A percentile compares a stretch with the other conserved stretches of the same genome.
Conservation (phyloP, 1,284 basidiomycete genomes). For the Tylopilus sp. region DNA sequence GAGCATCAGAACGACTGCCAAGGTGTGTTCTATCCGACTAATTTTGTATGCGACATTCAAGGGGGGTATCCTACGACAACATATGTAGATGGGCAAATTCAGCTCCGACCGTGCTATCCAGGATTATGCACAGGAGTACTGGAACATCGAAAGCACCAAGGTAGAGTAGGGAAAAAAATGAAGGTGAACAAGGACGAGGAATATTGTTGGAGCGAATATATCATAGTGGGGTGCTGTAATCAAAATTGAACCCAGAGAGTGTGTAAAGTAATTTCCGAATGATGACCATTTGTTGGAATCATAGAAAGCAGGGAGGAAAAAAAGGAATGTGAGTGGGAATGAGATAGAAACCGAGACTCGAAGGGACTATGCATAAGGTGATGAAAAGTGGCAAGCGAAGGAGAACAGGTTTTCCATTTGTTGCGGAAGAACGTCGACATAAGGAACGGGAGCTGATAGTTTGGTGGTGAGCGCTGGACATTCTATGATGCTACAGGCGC, state of each 20-base stretch:
- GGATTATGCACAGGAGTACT: constrained; percentile 82
- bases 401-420: neutral
- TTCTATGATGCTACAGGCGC: neutral
- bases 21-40: constrained; percentile 40
- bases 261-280: constrained; percentile 16
- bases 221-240: constrained; percentile 8
- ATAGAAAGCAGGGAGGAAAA: neutral
- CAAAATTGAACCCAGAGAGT: neutral
- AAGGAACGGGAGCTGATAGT: neutral
- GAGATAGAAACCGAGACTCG: constrained; percentile 1
- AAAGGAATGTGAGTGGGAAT: constrained; percentile 3
- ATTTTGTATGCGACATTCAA: neutral
- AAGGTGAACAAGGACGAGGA: neutral
- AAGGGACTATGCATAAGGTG: constrained; percentile 3
- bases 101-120: constrained; percentile 88
- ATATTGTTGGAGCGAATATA: constrained; percentile 1
- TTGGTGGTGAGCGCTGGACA: neutral
- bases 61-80: constrained; percentile 14
- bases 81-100: constrained; percentile 89
- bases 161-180: constrained; percentile 20
- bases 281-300: constrained; percentile 10
- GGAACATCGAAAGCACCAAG: constrained; percentile 59
- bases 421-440: neutral
- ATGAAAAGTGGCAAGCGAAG: neutral
- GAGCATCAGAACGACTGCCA: constrained; percentile 79